Evolutionary conservation across 2,329 filamentous ascomycete genomes (phyloP).

Genomic region (Ascochyta clinopodiicola): DNA sequence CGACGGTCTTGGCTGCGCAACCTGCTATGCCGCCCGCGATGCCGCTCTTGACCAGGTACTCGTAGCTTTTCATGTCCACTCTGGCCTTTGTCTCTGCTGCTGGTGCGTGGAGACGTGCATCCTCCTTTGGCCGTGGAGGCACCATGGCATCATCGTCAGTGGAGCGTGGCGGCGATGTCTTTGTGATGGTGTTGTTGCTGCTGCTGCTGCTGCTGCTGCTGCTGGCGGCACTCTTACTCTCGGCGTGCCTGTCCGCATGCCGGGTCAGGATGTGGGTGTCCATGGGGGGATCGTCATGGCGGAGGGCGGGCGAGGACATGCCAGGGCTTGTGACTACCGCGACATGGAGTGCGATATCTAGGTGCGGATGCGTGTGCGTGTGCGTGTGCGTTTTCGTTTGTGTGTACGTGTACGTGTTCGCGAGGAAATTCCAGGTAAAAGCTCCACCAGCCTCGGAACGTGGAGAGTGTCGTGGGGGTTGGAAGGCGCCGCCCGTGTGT

Average conservation of each 20-base stretch:
- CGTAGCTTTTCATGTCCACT: conserved; percentile 73
- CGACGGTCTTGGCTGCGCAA: conserved; percentile 92
- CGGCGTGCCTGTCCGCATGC: conserved; percentile 30
- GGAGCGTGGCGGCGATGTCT: conserved; percentile 53
- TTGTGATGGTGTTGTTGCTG: conserved; percentile 9
- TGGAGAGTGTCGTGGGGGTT: conserved; percentile 15
- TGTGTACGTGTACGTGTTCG: not conserved
- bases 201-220: conserved; percentile 11
- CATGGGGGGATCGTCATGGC: conserved; percentile 48
- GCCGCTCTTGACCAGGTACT: conserved; percentile 84
- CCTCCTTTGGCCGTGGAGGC: conserved; percentile 40
- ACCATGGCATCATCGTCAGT: conserved; percentile 61
- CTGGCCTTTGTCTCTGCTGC: conserved; percentile 47
- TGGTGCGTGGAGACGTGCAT: not conserved
- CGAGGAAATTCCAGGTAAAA: not conserved
- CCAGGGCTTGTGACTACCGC: conserved; percentile 33
- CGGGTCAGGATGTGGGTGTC: conserved; percentile 40
- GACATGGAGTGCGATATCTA: conserved; percentile 25
- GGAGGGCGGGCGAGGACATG: conserved; percentile 48
- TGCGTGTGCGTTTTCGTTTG: not conserved
- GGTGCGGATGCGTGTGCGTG: not conserved
- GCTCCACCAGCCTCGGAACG: not conserved
- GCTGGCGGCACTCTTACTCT: conserved; percentile 24
- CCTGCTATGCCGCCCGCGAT: conserved; percentile 89
- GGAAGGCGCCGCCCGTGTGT: conserved; percentile 21